Base-by-base conservation (phyloP, 192 early-diverging fungal genomes). In the Podila horticola region DNA sequence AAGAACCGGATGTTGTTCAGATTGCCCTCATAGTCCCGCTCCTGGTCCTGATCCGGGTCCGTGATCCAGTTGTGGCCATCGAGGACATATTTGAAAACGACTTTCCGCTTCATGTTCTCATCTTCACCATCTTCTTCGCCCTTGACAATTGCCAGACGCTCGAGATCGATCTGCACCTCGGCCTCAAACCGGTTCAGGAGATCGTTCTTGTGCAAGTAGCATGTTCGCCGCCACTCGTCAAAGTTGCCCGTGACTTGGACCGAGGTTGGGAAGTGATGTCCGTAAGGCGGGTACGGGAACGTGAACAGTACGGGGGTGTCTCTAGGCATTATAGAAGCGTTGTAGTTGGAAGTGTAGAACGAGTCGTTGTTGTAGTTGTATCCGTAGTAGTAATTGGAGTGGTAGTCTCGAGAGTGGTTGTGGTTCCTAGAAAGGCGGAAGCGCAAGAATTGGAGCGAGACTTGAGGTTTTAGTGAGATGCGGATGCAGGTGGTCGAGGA, bases 31-130 rank as follows among this genome's bases (percentile, higher is more conserved):
- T 58, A 29, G 34, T 72, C 70, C 2, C 70, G 38, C 34, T 72
- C 70, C 8, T 55, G 28, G 31, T 38, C 30, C 28, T 72, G 70
- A 5, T 26, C 31, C 11, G 61, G 61, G 8, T 72, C 62, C 48
- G 70, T 72, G 15, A 72, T 48, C 70, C 70, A 72, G 33, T 72
- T 49, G 19, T 64, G 62, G 19, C 51, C 70, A 72, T 64, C 70
- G 2, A 72, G 28, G 9, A 72, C 70, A 72, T 57, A 72, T 51
- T 72, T 72, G 62, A 61, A 72, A 6, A 72, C 33, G 5, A 72
- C n/a, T n/a, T 72, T 72, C 1, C 62, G 45, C 33, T 38, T 61
- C 67, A 29, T 22, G 4, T 58, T 13, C 5, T 33, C 5, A 0
- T 51, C 48, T 5, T 19, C n/a, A 9, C n/a, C n/a, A n/a, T n/a